Base-by-base conservation (phyloP, 176 grass and related monocot species). In the Carex scoparia region DNA sequence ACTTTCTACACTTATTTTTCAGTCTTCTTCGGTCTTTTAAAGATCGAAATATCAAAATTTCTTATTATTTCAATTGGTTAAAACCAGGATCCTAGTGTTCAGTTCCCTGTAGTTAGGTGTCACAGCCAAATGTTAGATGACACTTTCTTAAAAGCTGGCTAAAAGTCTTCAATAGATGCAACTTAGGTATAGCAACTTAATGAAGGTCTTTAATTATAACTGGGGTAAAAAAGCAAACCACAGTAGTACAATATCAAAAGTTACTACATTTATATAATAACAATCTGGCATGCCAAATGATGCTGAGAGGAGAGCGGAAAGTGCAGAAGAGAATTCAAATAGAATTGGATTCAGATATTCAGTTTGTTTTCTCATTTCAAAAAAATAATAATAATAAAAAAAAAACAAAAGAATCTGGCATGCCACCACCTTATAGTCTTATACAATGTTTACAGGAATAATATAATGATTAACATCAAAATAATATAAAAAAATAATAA, bases 11-110 rank as follows among this genome's bases (percentile, higher is more conserved):
- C 4, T 7, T 42, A 19, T 44, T 19, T 71, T 15, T 46, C 37
- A 71, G 69, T 92, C 79, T 2, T 85, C 84, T 23, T 91, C 16
- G 4, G 5, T 46, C 44, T 46, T 46, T 46, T 46, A 46, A 46
- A 46, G 44, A 23, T 23, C 23, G 23, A 46, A 46, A 46, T 46
- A 46, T 46, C 44, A 46, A 7, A 46, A 46, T 70, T 5, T 8
- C 5, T 42, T 42, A 15, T 44, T 69, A 69, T 16, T 40, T 40
- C 33, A 38, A 40, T 42, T 42, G 37, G 33, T n/a, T 9, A 18
- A 42, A 44, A 70, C 4, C 67, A 70, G 7, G 13, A 33, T 46
- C 10, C 28, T 66, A 33, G 10, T 35, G 12, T 67, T 67, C 31
- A 35, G 48, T 51, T 51, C 48, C 48, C 19, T 37, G 12, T 1